Evolutionary conservation across 1,284 basidiomycete species (phyloP).

Genomic region (Ceratobasidium theobromae): DNA sequence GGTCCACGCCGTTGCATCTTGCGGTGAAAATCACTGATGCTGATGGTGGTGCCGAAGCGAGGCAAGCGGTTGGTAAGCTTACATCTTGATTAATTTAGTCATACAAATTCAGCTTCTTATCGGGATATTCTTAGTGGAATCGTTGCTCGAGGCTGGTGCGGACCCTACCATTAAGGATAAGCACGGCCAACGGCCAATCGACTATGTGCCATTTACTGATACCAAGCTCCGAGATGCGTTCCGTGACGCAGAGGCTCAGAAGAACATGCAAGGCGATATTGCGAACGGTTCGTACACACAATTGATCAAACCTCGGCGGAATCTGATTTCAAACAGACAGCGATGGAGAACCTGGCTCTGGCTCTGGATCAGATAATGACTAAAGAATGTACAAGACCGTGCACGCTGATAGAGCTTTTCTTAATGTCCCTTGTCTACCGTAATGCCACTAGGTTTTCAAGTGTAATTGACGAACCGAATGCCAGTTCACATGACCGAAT

Average conservation of each 20-base stretch:
- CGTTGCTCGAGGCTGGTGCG: constrained; percentile 75
- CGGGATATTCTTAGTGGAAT: constrained; percentile 53
- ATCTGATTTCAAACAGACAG: constrained; percentile 40
- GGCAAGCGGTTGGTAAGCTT: constrained; percentile 41
- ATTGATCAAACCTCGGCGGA: not conserved
- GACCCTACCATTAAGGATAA: constrained; percentile 74
- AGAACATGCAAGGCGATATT: constrained; percentile 47
- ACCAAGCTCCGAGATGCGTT: constrained; percentile 51
- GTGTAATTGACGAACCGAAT: not conserved
- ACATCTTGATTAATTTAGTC: constrained; percentile 40
- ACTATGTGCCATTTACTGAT: constrained; percentile 58
- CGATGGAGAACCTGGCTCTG: constrained; percentile 46
- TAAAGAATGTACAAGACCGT: constrained; percentile 9
- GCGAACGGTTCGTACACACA: constrained; percentile 44
- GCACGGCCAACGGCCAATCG: constrained; percentile 59
- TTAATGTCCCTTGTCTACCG: not conserved
- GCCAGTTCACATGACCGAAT: not conserved
- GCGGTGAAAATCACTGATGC: constrained; percentile 65
- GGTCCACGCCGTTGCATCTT: constrained; percentile 81
- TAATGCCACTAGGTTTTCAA: not conserved
- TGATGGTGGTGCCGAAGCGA: constrained; percentile 61
- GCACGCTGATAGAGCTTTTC: not conserved
- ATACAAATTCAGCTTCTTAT: constrained; percentile 42
- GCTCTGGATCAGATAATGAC: constrained; percentile 44
- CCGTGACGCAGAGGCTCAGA: constrained; percentile 53